Percentiles rank a stretch among this genome's conserved stretches.
These are phyloP conservation scores for Ophiostoma piceae DNA, from an alignment of 2,329 filamentous ascomycete species.

Conservation along the genomic window DNA sequence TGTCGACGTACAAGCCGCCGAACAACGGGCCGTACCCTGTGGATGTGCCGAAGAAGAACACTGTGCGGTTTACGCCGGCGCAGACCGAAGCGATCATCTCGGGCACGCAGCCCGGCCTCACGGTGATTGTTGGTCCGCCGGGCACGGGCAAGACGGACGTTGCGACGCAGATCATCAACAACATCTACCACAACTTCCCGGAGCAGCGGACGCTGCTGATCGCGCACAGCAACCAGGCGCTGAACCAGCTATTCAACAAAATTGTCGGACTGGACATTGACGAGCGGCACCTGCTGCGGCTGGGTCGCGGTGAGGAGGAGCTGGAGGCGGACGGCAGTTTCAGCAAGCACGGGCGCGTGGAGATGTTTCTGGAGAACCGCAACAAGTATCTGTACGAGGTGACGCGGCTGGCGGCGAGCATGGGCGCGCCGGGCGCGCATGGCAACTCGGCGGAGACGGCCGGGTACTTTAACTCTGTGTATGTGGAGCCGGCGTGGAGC, in stretches of 20 bases:
- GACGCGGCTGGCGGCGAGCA: conserved; percentile 74
- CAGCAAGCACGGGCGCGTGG: conserved; percentile 89
- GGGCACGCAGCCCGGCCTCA: conserved; percentile 88
- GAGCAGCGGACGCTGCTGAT: conserved; percentile 85
- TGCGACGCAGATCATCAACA: conserved; percentile 96
- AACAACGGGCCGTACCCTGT: conserved; percentile 87
- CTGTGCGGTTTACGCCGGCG: conserved; percentile 80
- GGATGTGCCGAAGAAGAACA: conserved; percentile 75
- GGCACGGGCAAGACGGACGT: conserved; percentile 99
- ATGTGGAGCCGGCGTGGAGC: conserved; percentile 81
- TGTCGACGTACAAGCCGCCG: conserved; percentile 82
- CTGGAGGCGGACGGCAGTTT: conserved; percentile 80
- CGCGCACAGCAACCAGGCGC: conserved; percentile 93
- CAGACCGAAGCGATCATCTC: conserved; percentile 92
- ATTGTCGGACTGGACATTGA: conserved; percentile 96
- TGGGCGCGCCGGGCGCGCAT: conserved; percentile 87
- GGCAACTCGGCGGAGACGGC: conserved; percentile 94
- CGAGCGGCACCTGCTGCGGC: conserved; percentile 81
- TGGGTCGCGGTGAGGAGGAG: conserved; percentile 94
- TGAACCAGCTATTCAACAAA: conserved; percentile 97
- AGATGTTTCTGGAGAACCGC: conserved; percentile 89
- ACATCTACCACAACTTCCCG: conserved; percentile 97
- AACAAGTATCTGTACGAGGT: conserved; percentile 75
- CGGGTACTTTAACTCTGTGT: conserved; percentile 92
- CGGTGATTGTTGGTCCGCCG: conserved; percentile 88